Evolutionary conservation across 495 filamentous ascomycete genomes (phyloP), one percentile per base, ranked within the genome.

Genomic region (Xylaria flabelliformis): DNA sequence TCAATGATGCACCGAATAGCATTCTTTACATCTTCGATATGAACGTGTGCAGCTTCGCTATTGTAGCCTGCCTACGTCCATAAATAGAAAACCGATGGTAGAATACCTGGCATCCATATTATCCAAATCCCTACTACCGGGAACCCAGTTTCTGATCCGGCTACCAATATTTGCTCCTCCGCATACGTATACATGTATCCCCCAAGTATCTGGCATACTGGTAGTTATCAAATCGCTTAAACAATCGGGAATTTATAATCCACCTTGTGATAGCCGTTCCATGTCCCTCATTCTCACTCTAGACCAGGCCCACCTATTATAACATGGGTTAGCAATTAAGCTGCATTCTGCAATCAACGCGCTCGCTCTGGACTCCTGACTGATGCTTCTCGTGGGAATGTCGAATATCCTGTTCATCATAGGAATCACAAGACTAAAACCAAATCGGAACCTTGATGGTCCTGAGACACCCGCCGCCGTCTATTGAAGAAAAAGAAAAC

Each of bases 391-490:
- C 62, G 29, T 71, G 62, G 36, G 26, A 65, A 58, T 61, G 58
- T 64, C 62, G 26, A 65, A 58, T 61, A 64, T 64, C 62, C 34
- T 13, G 26, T 61, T 59, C 62, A 41, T 59, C 62, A 41, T 71
- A 50, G 36, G 26, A 65, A 58, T 32, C 63, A 66, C 41, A 34
- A 63, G 46, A 21, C 48, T 48, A 41, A 67, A 63, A 44, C 42
- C 42, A 46, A 63, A 34, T 58, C 34, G 55, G 42, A 46, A 63
- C 56, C 64, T 69, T 63, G 44, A 61, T 41, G 55, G 71, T 56
- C 65, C 42, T 63, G 44, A 63, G 55, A 73, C 58, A 29, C 29
- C 64, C 56, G 42, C 64, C 46, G 19, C 64, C 48, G 56, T 73
- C 71, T 73, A 73, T 68, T 41, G 44, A 61, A 42, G 50, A 29